These are phyloP conservation scores for Aegilops tauschii DNA, from an alignment of 176 grass and related monocot genomes.

Conservation along the genomic window DNA sequence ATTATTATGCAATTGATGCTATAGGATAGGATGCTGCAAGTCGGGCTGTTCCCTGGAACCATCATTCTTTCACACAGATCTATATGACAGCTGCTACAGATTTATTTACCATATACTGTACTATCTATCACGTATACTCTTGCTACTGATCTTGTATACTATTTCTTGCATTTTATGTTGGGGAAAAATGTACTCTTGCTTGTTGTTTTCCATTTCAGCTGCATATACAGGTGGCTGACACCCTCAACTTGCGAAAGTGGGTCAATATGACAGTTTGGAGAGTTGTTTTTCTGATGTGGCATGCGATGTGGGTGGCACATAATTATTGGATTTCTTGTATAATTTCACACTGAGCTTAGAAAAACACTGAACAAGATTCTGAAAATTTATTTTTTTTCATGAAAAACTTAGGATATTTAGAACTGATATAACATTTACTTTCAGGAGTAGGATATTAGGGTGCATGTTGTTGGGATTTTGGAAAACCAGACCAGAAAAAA, in stretches of 20 bases:
- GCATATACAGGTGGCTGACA: not conserved
- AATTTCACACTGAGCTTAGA: not conserved
- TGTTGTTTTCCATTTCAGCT: not conserved
- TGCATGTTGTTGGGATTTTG: too few relatives aligned
- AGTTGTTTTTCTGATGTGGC: not conserved
- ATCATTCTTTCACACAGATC: slow-evolving; percentile 13
- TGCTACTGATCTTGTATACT: not conserved
- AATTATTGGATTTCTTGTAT: not conserved
- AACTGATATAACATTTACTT: not conserved
- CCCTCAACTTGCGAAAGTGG: not conserved
- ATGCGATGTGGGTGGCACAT: not conserved
- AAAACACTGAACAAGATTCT: too few relatives aligned
- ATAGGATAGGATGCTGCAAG: slow-evolving; percentile 24
- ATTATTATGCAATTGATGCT: not conserved
- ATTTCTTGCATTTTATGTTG: not conserved
- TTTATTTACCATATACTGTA: not conserved
- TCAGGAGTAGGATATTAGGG: not conserved
- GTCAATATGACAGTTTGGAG: not conserved
- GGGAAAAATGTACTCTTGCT: not conserved
- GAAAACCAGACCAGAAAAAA: too few relatives aligned
- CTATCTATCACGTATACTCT: not conserved
- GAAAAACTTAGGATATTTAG: not conserved
- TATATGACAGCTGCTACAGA: not conserved
- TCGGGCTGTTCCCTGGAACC: not conserved
- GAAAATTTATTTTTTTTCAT: not conserved